Evolutionary conservation across 768 basidiomycete genomes (phyloP).

Genomic region (Omphalotus guepiniiformis): DNA sequence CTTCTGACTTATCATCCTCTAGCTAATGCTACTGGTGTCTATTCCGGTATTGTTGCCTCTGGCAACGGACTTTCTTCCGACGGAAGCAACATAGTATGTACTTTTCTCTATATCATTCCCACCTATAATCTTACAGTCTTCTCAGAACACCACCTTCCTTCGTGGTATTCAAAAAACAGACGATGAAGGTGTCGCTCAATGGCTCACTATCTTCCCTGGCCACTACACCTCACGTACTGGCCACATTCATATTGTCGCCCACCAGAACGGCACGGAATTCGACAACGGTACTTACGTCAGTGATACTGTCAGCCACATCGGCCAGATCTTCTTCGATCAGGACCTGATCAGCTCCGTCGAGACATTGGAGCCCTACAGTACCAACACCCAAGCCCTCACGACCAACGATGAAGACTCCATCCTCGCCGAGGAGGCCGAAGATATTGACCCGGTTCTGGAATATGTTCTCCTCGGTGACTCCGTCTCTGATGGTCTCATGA

Average conservation of each 20-base stretch:
- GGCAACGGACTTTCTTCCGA: constrained; percentile 12
- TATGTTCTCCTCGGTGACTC: constrained; percentile 13
- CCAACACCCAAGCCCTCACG: constrained; percentile 12
- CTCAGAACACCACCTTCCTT: constrained; percentile 11
- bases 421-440: constrained; percentile 5
- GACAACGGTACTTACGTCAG: constrained; percentile 11
- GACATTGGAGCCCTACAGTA: constrained; percentile 9
- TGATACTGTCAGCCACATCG: constrained; percentile 12
- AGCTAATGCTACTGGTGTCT: constrained; percentile 16
- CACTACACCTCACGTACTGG: constrained; percentile 15
- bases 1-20: background rate
- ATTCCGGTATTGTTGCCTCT: constrained; percentile 12
- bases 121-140: background rate
- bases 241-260: constrained; percentile 16
- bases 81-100: constrained; percentile 4
- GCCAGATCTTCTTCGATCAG: constrained; percentile 16
- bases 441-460: constrained; percentile 11
- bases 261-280: constrained; percentile 12
- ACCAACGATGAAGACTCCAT: constrained; percentile 13
- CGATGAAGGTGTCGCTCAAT: constrained; percentile 15
- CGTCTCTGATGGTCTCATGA: constrained; percentile 11
- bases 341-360: constrained; percentile 11
- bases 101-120: background rate
- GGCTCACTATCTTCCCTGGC: constrained; percentile 13
- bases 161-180: constrained; percentile 14